These are phyloP conservation scores for Ashbya aceris DNA, from an alignment of 1,139 yeast genomes.

Conservation along the genomic window DNA sequence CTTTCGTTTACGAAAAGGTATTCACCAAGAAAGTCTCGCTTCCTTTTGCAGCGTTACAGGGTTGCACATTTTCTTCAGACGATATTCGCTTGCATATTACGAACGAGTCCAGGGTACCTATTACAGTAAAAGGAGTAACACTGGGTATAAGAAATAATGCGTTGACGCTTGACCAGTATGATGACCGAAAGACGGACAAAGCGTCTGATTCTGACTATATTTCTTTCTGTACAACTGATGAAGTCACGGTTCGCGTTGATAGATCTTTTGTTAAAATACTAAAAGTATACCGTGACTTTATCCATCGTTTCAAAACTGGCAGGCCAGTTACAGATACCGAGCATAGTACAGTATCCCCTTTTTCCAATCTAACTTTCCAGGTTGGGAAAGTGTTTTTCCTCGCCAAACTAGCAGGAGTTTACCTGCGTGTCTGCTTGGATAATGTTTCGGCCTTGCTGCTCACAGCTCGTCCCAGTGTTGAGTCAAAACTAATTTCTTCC, in stretches of 20 bases:
- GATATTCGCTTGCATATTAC: background rate
- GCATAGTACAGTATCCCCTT: background rate
- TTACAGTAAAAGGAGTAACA: background rate
- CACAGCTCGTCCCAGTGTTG: too few species aligned
- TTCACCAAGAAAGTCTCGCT: constrained; percentile 13
- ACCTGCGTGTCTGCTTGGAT: background rate
- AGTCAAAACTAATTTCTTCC: too few species aligned
- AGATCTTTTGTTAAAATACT: too few species aligned
- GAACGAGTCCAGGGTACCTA: background rate
- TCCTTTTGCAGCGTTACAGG: too few species aligned
- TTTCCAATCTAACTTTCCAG: background rate
- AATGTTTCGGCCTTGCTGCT: background rate
- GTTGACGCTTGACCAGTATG: background rate
- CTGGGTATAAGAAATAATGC: background rate
- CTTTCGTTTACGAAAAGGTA: constrained; percentile 42
- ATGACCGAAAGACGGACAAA: too few species aligned
- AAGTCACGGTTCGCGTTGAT: too few species aligned
- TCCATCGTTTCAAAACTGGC: too few species aligned
- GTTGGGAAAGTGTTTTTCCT: background rate
- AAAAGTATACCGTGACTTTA: too few species aligned
- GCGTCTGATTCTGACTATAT: too few species aligned
- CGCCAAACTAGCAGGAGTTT: background rate
- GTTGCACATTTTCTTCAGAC: background rate
- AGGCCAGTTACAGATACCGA: background rate
- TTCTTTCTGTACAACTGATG: too few species aligned